Evolutionary conservation across 768 basidiomycete genomes (phyloP).

Genomic region (Paxillus ammoniavirescens): DNA sequence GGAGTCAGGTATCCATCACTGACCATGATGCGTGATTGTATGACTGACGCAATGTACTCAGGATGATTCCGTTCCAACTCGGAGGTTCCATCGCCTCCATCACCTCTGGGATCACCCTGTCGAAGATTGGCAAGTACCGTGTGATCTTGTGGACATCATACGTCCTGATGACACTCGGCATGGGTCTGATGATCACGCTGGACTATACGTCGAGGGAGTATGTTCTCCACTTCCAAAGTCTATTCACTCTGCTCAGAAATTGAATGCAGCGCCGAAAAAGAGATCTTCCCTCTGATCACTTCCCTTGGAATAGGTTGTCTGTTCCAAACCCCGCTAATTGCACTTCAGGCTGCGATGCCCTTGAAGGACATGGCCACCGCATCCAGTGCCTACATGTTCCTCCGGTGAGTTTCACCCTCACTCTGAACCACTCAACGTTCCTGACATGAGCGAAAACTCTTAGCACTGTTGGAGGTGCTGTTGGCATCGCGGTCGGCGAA

Average conservation of each 20-base stretch:
- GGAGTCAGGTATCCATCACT: background rate
- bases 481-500: conserved; percentile 73
- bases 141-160: conserved; percentile 61
- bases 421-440: background rate
- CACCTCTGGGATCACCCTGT: conserved; percentile 54
- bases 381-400: conserved; percentile 67
- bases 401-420: conserved; percentile 43
- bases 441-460: conserved; percentile 5
- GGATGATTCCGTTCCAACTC: conserved; percentile 76
- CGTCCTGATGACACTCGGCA: conserved; percentile 57
- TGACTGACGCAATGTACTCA: conserved; percentile 22
- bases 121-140: conserved; percentile 58
- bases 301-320: conserved; percentile 63
- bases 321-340: conserved; percentile 69
- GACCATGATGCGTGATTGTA: background rate
- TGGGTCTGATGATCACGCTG: conserved; percentile 71
- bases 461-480: conserved; percentile 72
- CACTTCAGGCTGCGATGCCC: conserved; percentile 85
- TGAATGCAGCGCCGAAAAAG: conserved; percentile 53
- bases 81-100: conserved; percentile 55
- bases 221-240: conserved; percentile 11
- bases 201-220: conserved; percentile 53
- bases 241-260: conserved; percentile 1
- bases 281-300: conserved; percentile 64
- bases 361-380: conserved; percentile 83